Evolutionary conservation across 129 eudicot genomes (phyloP).

Genomic region (Silybum marianum): DNA sequence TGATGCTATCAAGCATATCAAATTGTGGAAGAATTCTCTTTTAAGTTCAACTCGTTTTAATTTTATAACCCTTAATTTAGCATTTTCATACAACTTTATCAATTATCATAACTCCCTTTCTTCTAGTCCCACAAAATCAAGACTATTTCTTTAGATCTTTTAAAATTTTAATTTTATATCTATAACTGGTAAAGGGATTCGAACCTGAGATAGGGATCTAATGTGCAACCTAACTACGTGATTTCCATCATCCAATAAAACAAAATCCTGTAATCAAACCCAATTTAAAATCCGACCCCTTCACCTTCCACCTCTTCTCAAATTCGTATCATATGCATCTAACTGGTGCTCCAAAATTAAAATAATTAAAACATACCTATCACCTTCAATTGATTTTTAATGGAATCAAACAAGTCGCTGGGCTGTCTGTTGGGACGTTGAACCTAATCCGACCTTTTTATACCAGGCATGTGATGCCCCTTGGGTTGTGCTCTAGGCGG

Average conservation of each 20-base stretch:
- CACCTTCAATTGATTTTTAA: conserved; percentile 1
- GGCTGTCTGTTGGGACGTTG: too few relatives aligned
- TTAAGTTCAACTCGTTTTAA: background rate
- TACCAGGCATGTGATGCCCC: too few relatives aligned
- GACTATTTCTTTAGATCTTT: background rate
- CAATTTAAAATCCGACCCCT: too few relatives aligned
- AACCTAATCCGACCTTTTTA: too few relatives aligned
- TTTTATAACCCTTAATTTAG: background rate
- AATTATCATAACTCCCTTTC: background rate
- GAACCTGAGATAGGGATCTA: background rate
- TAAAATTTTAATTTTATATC: background rate
- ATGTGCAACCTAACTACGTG: background rate
- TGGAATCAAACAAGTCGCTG: background rate
- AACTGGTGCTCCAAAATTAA: background rate
- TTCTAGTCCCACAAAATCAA: background rate
- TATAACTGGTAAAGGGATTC: background rate
- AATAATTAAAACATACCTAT: background rate
- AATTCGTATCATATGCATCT: background rate
- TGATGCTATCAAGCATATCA: conserved; percentile 5
- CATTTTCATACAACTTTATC: background rate
- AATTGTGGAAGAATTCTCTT: too few relatives aligned
- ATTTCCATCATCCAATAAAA: background rate
- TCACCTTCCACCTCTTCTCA: background rate
- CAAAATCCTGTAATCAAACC: background rate
- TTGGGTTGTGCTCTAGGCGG: too few relatives aligned